Evolutionary conservation across 805 yeast species (phyloP), one percentile per base, ranked within the genome.

Genomic region (Cyberlindnera galapagoensis): DNA sequence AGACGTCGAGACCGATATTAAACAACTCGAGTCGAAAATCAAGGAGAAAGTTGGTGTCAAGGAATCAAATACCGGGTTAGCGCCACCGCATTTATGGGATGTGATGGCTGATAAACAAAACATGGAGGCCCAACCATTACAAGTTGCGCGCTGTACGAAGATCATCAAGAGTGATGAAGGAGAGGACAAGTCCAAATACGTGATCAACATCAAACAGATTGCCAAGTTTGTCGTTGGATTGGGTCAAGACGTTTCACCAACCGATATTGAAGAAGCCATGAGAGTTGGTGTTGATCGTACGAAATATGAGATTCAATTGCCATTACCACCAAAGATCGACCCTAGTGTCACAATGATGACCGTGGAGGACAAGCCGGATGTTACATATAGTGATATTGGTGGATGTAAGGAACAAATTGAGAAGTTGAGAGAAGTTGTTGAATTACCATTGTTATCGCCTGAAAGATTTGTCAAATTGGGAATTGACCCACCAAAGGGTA

Each of bases 291-390:
- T 92, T 36, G 98, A 94, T 58, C 77, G 98, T 60, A 87, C 84
- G 52, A 90, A 90, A 62, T 92, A 92, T 62, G 95, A 88, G 59
- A 94, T 92, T 54, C 95, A 90, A 68, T 69, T 92, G 51, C 98
- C 99, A 19, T 69, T 92, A 44, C 99, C 99, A 9, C 98, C 99
- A 35, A 71, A 94, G 54, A 92, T 92, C 56, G 99, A 92, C 59
- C 97, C 99, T 10, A 74, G 87, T 24, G 99, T 92, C 34, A 92
- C 98, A 6, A 92, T 92, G 98, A 92, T 92, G 99, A 90, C 97
- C 2, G 99, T 92, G 29, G 99, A 92, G 61, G 99, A 92, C 63
- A 92, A 92, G 60, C 99, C 98, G 10, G 98, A 92, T 62, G 97
- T 92, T 23, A 92, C 99, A 2, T 92, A 92, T 60, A 84, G 94